Base-by-base conservation (phyloP, 139 green algal genomes). In the Volvox africanus region DNA sequence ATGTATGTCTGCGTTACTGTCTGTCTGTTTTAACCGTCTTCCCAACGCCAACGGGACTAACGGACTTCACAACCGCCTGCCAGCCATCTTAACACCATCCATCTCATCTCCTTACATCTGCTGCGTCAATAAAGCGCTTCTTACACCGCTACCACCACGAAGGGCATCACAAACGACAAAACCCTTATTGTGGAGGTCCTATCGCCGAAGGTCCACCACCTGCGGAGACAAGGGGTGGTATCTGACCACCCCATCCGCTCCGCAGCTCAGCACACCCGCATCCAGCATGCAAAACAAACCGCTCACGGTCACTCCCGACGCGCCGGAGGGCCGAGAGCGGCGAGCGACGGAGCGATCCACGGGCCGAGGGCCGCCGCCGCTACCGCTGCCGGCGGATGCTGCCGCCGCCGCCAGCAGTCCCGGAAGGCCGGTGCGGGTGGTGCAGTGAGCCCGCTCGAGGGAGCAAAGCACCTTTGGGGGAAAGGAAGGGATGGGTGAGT, bases 241-340 rank as follows among this genome's bases (percentile, higher is more conserved):
- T 2, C 93, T 87, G 16, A 97, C 94, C 16, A 89, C 91, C 18
- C 95, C 95, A 62, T 97, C 95, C n/a, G 88, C 61, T 16, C 95
- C 93, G 85, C 91, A 92, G 35, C 92, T 95, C 65, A 97, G 67
- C 55, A 97, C n/a, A 0, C 96, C 96, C 11, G 30, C 81, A 96
- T 95, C 30, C 73, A 50, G 44, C 68, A 93, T 21, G 30, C 91
- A 87, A 0, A 86, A 67, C 80, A 97, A 61, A 19, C 92, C 94
- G 37, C 93, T 89, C n/a, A 97, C 91, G n/a, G 88, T 85, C 37
- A 73, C 93, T n/a, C 84, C 89, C 37, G 86, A 81, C 35, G 90
- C 82, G 33, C 14, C 61, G 17, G 73, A 21, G 0, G 88, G 83
- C 24, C 79, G 61, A 3, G 69, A 44, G 61, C 91, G 87, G 33